A percentile compares a stretch with the other conserved stretches of the same genome.
Conservation (phyloP, 2,329 filamentous ascomycete genomes). For the Tolypocladium album region DNA sequence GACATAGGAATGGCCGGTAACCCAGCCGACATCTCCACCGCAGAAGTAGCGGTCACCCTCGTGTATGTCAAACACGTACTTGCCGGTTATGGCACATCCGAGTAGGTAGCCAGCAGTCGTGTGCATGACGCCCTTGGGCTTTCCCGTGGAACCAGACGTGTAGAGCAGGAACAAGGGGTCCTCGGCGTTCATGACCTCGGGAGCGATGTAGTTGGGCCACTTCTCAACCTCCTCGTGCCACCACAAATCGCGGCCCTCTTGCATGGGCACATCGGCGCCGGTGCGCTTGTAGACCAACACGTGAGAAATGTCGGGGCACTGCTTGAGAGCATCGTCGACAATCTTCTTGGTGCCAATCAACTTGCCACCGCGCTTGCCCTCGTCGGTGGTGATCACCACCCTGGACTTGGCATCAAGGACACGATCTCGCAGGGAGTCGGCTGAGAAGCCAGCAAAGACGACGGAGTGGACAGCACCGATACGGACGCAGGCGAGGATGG, state of each 20-base stretch:
- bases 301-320: conserved; percentile 79
- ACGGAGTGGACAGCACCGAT: conserved; percentile 97
- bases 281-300: conserved; percentile 94
- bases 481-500: conserved; percentile 81
- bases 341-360: conserved; percentile 98
- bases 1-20: conserved; percentile 96
- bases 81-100: conserved; percentile 85
- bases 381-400: conserved; percentile 93
- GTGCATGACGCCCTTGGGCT: conserved; percentile 99
- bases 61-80: conserved; percentile 98
- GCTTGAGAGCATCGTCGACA: conserved; percentile 92
- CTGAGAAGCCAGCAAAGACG: conserved; percentile 94
- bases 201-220: conserved; percentile 85
- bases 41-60: conserved; percentile 92
- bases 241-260: conserved; percentile 81
- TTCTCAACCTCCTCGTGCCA: conserved; percentile 99
- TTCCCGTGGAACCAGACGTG: conserved; percentile 94
- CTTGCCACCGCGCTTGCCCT: conserved; percentile 97
- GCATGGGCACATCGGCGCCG: conserved; percentile 86
- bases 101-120: conserved; percentile 92
- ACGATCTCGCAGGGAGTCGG: conserved; percentile 89
- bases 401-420: conserved; percentile 84
- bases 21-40: conserved; percentile 97
- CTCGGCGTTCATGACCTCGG: conserved; percentile 82
- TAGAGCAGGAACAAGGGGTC: conserved; percentile 97